Evolutionary conservation across 345 rosid species (phyloP).

Genomic region (Boechera stricta): DNA sequence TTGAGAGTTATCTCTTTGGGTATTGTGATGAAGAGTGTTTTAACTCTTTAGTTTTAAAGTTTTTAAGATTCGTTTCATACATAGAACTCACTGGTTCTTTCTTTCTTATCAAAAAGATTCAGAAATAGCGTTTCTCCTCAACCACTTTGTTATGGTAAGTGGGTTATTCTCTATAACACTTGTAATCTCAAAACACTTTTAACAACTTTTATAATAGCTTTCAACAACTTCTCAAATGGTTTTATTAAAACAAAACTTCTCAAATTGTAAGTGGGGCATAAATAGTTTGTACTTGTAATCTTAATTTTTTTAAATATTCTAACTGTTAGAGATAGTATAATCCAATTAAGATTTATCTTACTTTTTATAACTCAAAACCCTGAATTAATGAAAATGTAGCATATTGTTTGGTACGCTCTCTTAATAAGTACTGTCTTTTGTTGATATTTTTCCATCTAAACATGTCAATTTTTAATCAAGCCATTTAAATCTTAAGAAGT

Average conservation of each 20-base stretch:
- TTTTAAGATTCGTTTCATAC: neutral
- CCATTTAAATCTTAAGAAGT: neutral
- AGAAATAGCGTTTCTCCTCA: slow-evolving; percentile 5
- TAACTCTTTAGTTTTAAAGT: neutral
- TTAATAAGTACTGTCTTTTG: neutral
- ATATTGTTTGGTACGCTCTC: slow-evolving; percentile 2
- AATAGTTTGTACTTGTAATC: neutral
- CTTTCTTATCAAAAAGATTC: neutral
- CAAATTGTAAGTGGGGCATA: slow-evolving; percentile 24
- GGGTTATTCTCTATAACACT: neutral
- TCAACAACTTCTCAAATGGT: slow-evolving; percentile 27
- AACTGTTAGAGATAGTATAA: neutral
- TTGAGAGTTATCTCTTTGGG: neutral
- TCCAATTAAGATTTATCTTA: neutral
- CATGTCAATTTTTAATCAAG: neutral
- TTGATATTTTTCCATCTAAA: neutral
- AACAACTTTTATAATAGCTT: neutral
- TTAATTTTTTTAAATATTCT: neutral
- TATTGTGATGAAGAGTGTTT: slow-evolving; percentile 4
- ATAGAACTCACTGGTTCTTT: neutral
- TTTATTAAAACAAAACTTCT: neutral
- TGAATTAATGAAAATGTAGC: neutral
- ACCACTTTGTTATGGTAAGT: slow-evolving; percentile 30
- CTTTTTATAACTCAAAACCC: neutral
- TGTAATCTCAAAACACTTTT: neutral